Evolutionary conservation across 1,139 yeast species (phyloP), one percentile per base, ranked within the genome.

Genomic region (Suhomyces wounanorum): DNA sequence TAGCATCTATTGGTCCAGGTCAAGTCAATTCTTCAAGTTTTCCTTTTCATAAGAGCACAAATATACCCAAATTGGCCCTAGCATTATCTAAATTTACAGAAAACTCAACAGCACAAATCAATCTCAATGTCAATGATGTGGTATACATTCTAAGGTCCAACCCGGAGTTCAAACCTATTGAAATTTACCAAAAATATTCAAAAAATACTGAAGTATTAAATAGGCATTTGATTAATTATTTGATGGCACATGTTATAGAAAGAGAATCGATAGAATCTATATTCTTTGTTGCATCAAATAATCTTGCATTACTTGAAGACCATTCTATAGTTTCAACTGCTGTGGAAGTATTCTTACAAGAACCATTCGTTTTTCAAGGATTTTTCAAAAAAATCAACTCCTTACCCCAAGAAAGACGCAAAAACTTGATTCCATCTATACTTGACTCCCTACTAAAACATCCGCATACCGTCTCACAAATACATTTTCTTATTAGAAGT

Each of bases 211-310:
- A 39, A n/a, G 40, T 43, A 21, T 57, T 52, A 16, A 58, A 58
- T 42, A 51, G 51, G 38, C 50, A 53, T 25, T 50, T 59, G 17
- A 49, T 59, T 37, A 58, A 56, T 43, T 52, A 48, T n/a, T 47
- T 59, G 13, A 40, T 50, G 49, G 37, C 36, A 11, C 46, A 45
- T 10, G 44, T 57, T 8, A 37, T 50, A 16, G 23, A 28, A 8
- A 13, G 21, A 1, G 52, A 40, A 2, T 16, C 48, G 26, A 31
- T 47, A 11, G 47, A 28, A 0, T 52, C 55, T 25, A 36, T 52
- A 3, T 30, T 44, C 23, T n/a, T 43, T 23, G 42, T 59, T 6
- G 41, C 52, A 9, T 40, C 45, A 3, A 40, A 44, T 10, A 43
- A 52, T 25, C 49, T 26, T 30, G 16, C 31, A 10, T 17, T 44